Evolutionary conservation across 345 rosid genomes (phyloP).

Genomic region (Conringia planisiliqua): DNA sequence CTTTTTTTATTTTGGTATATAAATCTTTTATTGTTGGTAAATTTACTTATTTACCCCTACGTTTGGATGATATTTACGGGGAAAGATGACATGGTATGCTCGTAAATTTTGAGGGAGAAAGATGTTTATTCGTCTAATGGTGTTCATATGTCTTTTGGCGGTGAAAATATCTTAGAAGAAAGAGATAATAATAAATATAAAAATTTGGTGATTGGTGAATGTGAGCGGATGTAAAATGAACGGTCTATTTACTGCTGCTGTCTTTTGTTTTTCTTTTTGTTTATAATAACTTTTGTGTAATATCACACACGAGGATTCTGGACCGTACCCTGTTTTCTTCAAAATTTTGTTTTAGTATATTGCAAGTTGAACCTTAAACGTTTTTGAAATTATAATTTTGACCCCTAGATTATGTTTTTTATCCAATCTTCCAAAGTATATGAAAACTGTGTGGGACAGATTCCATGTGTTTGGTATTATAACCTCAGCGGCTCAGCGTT

Average conservation of each 20-base stretch:
- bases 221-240: constrained; percentile 19
- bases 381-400: neutral
- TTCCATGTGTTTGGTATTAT: too few relatives aligned
- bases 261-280: neutral
- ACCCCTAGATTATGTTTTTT: neutral
- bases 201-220: constrained; percentile 10
- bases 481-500: too few relatives aligned
- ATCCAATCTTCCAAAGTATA: too few relatives aligned
- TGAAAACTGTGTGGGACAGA: too few relatives aligned
- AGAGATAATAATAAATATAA: neutral
- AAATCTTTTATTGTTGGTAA: neutral
- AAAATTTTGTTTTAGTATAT: neutral
- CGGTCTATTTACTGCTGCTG: constrained; percentile 16
- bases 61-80: neutral
- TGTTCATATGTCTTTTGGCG: constrained; percentile 14
- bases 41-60: neutral
- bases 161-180: constrained; percentile 17
- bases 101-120: neutral
- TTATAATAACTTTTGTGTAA: neutral
- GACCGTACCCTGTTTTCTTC: neutral
- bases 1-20: neutral
- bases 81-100: neutral
- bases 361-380: neutral
- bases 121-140: neutral
- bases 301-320: constrained; percentile 19